A percentile compares a stretch with the other conserved stretches of the same genome.
phyloP scores from a whole-genome alignment of 1,284 basidiomycete genomes.

The Peniophora sp. region DNA sequence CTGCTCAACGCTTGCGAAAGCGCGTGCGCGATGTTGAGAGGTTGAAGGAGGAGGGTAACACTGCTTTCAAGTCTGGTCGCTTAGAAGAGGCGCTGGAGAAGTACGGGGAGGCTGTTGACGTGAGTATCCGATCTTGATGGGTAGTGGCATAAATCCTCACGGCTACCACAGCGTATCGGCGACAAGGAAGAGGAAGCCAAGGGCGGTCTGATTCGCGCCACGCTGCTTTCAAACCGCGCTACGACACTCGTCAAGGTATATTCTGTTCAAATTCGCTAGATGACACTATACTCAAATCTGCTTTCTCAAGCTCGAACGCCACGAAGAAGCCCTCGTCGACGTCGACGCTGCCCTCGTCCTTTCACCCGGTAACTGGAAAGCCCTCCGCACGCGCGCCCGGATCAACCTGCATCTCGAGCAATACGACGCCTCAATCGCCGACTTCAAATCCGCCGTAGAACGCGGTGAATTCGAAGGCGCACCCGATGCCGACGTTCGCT shows the following conservation, averaged over 20 bases:
- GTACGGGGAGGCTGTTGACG: slow-evolving; percentile 67
- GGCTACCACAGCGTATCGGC: slow-evolving; percentile 46
- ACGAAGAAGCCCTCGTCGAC: slow-evolving; percentile 66
- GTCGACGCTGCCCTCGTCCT: slow-evolving; percentile 63
- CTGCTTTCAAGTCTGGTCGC: slow-evolving; percentile 60
- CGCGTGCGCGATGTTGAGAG: slow-evolving; percentile 74
- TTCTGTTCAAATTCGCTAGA: neutral
- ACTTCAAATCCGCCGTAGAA: slow-evolving; percentile 75
- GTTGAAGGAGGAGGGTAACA: slow-evolving; percentile 81
- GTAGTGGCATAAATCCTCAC: neutral
- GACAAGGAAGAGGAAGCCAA: slow-evolving; percentile 56
- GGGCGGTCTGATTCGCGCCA: slow-evolving; percentile 72
- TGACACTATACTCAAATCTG: neutral
- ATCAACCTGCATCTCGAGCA: slow-evolving; percentile 70
- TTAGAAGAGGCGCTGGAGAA: slow-evolving; percentile 58
- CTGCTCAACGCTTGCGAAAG: slow-evolving; percentile 65
- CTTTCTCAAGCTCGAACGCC: slow-evolving; percentile 43
- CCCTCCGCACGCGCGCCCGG: slow-evolving; percentile 77
- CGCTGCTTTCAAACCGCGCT: slow-evolving; percentile 78
- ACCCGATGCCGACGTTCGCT: slow-evolving; percentile 49
- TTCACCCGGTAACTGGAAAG: slow-evolving; percentile 70
- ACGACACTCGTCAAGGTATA: slow-evolving; percentile 71
- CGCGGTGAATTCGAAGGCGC: slow-evolving; percentile 53
- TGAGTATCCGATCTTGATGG: slow-evolving; percentile 17
- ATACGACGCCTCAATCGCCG: slow-evolving; percentile 64